These are phyloP conservation scores for Barnettozyma salicaria DNA, from an alignment of 805 yeast genomes.

Conservation along the genomic window DNA sequence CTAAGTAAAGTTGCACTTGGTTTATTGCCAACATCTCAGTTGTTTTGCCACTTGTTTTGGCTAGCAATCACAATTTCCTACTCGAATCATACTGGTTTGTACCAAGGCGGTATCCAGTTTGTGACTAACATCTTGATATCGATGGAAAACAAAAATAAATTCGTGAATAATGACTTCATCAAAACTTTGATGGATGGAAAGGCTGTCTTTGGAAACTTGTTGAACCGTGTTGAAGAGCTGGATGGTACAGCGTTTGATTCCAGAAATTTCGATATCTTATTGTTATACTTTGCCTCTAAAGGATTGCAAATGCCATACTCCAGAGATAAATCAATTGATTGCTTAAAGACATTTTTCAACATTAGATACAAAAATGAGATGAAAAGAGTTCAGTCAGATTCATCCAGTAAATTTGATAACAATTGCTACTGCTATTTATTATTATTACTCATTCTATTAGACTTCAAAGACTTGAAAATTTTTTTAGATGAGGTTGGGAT, in stretches of 20 bases:
- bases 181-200: slow-evolving; percentile 27
- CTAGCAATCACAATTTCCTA: slow-evolving; percentile 29
- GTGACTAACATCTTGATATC: slow-evolving; percentile 32
- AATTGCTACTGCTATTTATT: slow-evolving; percentile 25
- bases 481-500: slow-evolving; percentile 32
- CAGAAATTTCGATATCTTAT: slow-evolving; percentile 45
- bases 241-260: slow-evolving; percentile 35
- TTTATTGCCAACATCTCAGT: slow-evolving; percentile 27
- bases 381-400: slow-evolving; percentile 12
- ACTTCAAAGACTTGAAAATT: slow-evolving; percentile 32
- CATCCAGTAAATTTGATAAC: slow-evolving; percentile 9
- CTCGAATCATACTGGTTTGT: slow-evolving; percentile 30
- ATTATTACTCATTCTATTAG: slow-evolving; percentile 31
- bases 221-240: slow-evolving; percentile 38
- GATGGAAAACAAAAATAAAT: slow-evolving; percentile 28
- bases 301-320: slow-evolving; percentile 58
- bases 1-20: slow-evolving; percentile 37
- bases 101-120: slow-evolving; percentile 36
- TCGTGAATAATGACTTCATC: slow-evolving; percentile 21
- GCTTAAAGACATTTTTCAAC: slow-evolving; percentile 39
- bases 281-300: slow-evolving; percentile 43
- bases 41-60: slow-evolving; percentile 34
- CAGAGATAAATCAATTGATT: slow-evolving; percentile 40
- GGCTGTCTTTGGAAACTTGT: slow-evolving; percentile 33
- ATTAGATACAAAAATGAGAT: slow-evolving; percentile 35